Evolutionary conservation across 2,329 filamentous ascomycete species (phyloP).

Genomic region (Xylaria sp.): DNA sequence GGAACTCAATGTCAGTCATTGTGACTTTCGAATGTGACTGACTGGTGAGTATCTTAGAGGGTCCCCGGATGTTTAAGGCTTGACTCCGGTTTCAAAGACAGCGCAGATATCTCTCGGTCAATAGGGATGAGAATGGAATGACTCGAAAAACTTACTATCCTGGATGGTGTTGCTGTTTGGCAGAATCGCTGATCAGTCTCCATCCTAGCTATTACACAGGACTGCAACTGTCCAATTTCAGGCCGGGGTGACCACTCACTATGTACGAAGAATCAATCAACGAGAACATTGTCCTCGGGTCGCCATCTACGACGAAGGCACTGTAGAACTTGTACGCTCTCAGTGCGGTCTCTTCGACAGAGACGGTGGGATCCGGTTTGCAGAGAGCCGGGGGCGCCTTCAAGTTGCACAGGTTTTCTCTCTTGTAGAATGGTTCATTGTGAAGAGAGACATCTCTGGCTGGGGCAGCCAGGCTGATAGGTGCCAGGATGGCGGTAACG

Average conservation of each 20-base stretch:
- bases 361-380: slow-evolving; percentile 42
- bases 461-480: slow-evolving; percentile 38
- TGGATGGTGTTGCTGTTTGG: slow-evolving; percentile 45
- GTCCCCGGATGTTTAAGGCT: not conserved
- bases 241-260: slow-evolving; percentile 35
- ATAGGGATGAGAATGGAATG: not conserved
- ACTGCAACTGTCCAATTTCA: too few species aligned
- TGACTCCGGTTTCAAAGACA: not conserved
- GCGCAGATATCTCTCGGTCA: too few species aligned
- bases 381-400: slow-evolving; percentile 44
- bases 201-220: not conserved
- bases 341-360: slow-evolving; percentile 46
- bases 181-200: not conserved
- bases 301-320: slow-evolving; percentile 48
- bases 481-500: slow-evolving; percentile 36
- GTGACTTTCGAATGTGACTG: not conserved
- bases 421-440: slow-evolving; percentile 33
- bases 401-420: slow-evolving; percentile 48
- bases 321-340: slow-evolving; percentile 49
- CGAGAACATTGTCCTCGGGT: slow-evolving; percentile 48
- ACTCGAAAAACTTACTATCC: slow-evolving; percentile 36
- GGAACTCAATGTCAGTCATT: not conserved
- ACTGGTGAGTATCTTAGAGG: too few species aligned
- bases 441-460: slow-evolving; percentile 16
- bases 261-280: slow-evolving; percentile 46